These are phyloP conservation scores for Dioszegia crocea DNA, from an alignment of 768 basidiomycete species.

Conservation along the genomic window DNA sequence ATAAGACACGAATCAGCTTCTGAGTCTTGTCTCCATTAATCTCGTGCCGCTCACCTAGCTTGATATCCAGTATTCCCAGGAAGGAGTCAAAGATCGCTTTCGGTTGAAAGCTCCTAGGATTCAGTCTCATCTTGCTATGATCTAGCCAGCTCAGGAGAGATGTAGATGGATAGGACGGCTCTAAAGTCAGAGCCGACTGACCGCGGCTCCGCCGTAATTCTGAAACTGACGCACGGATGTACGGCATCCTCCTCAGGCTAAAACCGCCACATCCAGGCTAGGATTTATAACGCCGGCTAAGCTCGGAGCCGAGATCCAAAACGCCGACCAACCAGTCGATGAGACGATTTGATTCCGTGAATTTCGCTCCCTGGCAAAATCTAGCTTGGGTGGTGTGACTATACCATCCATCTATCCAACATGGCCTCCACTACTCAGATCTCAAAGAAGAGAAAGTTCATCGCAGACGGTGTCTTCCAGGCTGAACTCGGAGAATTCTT, in stretches of 20 bases:
- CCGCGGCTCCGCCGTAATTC: no score
- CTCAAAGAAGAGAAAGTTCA: conserved; percentile 97
- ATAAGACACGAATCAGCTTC: conserved; percentile 7
- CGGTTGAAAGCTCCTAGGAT: conserved; percentile 19
- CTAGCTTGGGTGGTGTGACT: not conserved
- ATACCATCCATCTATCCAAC: conserved; percentile 26
- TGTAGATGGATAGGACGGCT: not conserved
- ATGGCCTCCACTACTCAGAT: conserved; percentile 54
- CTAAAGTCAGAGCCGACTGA: no score
- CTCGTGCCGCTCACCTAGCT: conserved; percentile 59
- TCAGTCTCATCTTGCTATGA: conserved; percentile 22
- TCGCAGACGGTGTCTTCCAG: conserved; percentile 97
- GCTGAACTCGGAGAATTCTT: conserved; percentile 99
- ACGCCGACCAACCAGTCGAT: not conserved
- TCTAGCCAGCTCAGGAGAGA: not conserved
- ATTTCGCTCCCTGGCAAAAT: not conserved
- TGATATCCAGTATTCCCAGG: conserved; percentile 82
- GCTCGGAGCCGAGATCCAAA: conserved; percentile 1
- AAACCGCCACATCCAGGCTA: conserved; percentile 6
- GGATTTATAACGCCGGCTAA: not conserved
- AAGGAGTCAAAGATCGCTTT: conserved; percentile 57
- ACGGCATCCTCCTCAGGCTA: not conserved
- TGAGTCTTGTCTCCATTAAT: not conserved
- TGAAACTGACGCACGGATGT: conserved; percentile 4
- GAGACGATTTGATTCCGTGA: conserved; percentile 8